Conservation (phyloP, 2,329 filamentous ascomycete species). For the Diaporthe nobilis region DNA sequence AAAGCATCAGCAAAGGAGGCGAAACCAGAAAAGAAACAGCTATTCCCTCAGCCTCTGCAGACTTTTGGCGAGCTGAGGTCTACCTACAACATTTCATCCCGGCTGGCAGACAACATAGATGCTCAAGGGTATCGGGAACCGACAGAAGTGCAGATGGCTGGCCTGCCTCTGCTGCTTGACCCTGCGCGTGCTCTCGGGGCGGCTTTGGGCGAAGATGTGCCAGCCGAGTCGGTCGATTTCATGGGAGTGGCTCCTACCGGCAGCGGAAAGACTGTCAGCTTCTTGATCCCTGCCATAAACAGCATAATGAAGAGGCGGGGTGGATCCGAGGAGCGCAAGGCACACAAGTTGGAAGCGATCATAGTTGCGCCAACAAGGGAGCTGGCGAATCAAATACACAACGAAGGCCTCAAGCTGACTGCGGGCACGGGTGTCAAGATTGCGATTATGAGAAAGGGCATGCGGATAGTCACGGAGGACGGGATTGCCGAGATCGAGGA, state of each 20-base stretch:
- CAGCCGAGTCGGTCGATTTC: conserved; percentile 73
- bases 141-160: conserved; percentile 93
- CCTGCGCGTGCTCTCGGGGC: conserved; percentile 64
- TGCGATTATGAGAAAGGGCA: conserved; percentile 87
- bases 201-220: conserved; percentile 53
- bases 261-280: conserved; percentile 96
- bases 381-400: conserved; percentile 83
- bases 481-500: conserved; percentile 55
- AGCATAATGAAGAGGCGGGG: conserved; percentile 74
- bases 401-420: conserved; percentile 87
- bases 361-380: conserved; percentile 85
- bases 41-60: conserved; percentile 85
- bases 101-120: conserved; percentile 82
- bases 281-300: conserved; percentile 89
- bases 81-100: conserved; percentile 79
- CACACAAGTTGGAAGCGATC: conserved; percentile 74
- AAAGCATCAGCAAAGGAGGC: conserved; percentile 61
- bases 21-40: conserved; percentile 69
- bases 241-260: conserved; percentile 93
- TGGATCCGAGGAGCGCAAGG: conserved; percentile 55
- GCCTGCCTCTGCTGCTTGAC: conserved; percentile 82
- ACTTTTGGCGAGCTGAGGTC: conserved; percentile 81
- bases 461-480: conserved; percentile 72
- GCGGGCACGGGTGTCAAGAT: conserved; percentile 83
- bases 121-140: conserved; percentile 89